Evolutionary conservation across 805 yeast species (phyloP).

Genomic region (Metschnikowia lochheadii): DNA sequence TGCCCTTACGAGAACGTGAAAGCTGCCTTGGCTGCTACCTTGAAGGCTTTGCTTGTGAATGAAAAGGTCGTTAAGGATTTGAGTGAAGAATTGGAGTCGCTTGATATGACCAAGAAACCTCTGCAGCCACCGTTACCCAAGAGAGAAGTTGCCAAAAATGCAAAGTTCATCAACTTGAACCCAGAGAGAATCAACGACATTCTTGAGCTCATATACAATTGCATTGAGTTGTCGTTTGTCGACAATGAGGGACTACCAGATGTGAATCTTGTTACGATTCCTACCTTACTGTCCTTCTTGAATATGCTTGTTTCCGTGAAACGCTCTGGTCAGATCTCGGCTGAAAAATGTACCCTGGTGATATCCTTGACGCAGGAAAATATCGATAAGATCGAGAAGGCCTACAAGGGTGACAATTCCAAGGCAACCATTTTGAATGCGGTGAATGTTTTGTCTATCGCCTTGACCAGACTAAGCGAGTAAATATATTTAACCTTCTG

Average conservation of each 20-base stretch:
- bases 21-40: conserved; percentile 57
- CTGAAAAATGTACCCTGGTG: conserved; percentile 15
- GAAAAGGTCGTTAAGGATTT: conserved; percentile 14
- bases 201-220: conserved; percentile 36
- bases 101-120: conserved; percentile 21
- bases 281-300: conserved; percentile 51
- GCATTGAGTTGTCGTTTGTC: conserved; percentile 35
- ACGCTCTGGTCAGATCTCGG: conserved; percentile 17
- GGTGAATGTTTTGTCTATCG: conserved; percentile 30
- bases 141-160: conserved; percentile 20
- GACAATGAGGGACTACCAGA: conserved; percentile 15
- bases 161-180: conserved; percentile 41
- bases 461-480: conserved; percentile 31
- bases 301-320: conserved; percentile 45
- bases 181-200: conserved; percentile 41
- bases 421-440: conserved; percentile 26
- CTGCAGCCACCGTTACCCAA: conserved; percentile 19
- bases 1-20: conserved; percentile 65
- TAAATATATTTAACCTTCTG: background rate
- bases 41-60: conserved; percentile 57
- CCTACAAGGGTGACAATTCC: conserved; percentile 15
- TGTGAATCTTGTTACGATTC: conserved; percentile 28
- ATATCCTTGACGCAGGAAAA: conserved; percentile 14
- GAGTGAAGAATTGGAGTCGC: conserved; percentile 10
- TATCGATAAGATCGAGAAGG: conserved; percentile 18